Evolutionary conservation across 352 stramenopile genomes (phyloP).

Genomic region (Halophytophthora polymorphica): DNA sequence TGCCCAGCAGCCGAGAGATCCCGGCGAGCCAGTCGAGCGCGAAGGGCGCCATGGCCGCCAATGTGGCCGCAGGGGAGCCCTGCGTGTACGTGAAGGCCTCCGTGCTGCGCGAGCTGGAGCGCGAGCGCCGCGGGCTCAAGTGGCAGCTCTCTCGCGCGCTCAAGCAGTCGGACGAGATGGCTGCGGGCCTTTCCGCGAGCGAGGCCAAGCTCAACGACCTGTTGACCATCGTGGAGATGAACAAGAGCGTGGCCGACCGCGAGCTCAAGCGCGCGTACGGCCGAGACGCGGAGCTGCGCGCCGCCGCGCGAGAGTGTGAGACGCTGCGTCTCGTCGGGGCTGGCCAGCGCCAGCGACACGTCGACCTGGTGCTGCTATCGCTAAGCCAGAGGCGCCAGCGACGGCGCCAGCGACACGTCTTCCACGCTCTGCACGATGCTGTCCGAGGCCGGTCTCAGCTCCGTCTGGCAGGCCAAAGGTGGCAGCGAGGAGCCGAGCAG

Average conservation of each 20-base stretch:
- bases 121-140: slow-evolving; percentile 46
- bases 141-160: slow-evolving; percentile 46
- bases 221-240: slow-evolving; percentile 66
- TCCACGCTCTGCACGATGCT: slow-evolving; percentile 13
- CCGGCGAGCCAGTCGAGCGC: too few species aligned
- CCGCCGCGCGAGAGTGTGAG: slow-evolving; percentile 22
- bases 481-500: slow-evolving; percentile 5
- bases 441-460: slow-evolving; percentile 5
- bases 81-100: slow-evolving; percentile 50
- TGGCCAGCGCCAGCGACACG: slow-evolving; percentile 19
- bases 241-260: slow-evolving; percentile 47
- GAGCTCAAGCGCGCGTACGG: slow-evolving; percentile 38
- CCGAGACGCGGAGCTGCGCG: slow-evolving; percentile 29
- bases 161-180: slow-evolving; percentile 33
- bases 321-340: slow-evolving; percentile 18
- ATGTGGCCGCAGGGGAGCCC: slow-evolving; percentile 8
- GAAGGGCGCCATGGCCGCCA: not conserved
- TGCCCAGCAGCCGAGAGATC: too few species aligned
- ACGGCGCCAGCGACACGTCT: slow-evolving; percentile 17
- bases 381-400: slow-evolving; percentile 18
- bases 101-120: slow-evolving; percentile 52
- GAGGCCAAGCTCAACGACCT: slow-evolving; percentile 59
- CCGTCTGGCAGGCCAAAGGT: slow-evolving; percentile 5
- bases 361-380: slow-evolving; percentile 14
- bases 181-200: slow-evolving; percentile 27